phyloP scores from a whole-genome alignment of 1,139 yeast genomes.

The Pichia sp. region DNA sequence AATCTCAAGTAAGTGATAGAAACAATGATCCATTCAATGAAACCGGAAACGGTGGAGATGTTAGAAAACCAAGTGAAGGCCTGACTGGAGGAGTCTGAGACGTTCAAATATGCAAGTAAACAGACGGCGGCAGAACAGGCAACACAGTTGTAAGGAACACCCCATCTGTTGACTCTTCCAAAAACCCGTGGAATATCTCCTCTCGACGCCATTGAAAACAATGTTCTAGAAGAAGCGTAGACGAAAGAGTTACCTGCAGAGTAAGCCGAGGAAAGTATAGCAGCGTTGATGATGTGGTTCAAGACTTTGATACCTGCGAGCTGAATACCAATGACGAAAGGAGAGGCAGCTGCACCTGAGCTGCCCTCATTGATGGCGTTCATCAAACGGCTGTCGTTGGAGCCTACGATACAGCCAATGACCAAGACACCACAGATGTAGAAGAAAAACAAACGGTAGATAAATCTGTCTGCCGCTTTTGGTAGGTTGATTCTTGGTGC shows the following conservation, averaged over 20 bases:
- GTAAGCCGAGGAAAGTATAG: conserved; percentile 39
- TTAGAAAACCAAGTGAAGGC: conserved; percentile 40
- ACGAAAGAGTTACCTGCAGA: conserved; percentile 41
- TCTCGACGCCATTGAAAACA: conserved; percentile 37
- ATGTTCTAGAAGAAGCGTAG: conserved; percentile 37
- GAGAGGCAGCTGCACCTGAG: conserved; percentile 41
- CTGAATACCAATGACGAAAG: conserved; percentile 49
- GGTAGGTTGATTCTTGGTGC: conserved; percentile 44
- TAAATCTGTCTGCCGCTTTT: conserved; percentile 43
- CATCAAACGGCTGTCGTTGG: conserved; percentile 19
- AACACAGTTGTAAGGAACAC: conserved; percentile 41
- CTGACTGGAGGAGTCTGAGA: conserved; percentile 32
- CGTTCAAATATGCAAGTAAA: conserved; percentile 34
- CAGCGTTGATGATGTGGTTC: conserved; percentile 40
- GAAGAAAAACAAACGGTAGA: conserved; percentile 45
- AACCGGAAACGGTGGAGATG: conserved; percentile 42
- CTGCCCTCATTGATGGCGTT: conserved; percentile 17
- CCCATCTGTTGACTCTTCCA: conserved; percentile 38
- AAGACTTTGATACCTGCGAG: conserved; percentile 34
- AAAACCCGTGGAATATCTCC: conserved; percentile 50
- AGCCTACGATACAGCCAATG: conserved; percentile 35
- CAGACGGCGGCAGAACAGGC: conserved; percentile 36
- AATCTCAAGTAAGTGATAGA: conserved; percentile 47
- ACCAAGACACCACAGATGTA: conserved; percentile 44
- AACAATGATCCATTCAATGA: conserved; percentile 41